Percentiles rank a stretch among this genome's conserved stretches.
These are phyloP conservation scores for Puccinia polysora DNA, from an alignment of 1,284 basidiomycete genomes.

Conservation along the genomic window DNA sequence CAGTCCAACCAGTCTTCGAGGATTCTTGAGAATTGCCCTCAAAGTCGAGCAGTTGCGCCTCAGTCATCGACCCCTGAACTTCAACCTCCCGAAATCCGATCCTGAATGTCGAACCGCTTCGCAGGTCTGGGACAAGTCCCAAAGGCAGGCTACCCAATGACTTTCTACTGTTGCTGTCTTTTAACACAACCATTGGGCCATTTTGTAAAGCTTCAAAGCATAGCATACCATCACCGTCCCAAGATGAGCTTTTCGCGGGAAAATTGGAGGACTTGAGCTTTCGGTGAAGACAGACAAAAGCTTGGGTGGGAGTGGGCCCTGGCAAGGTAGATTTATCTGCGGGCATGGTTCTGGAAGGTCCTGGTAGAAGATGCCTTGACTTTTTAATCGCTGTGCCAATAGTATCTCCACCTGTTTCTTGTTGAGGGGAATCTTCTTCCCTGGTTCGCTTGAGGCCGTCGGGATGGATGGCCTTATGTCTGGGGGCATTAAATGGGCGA, in stretches of 20 bases:
- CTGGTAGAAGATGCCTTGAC: slow-evolving; percentile 1
- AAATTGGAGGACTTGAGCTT: neutral
- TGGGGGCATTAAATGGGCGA: slow-evolving; percentile 17
- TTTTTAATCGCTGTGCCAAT: slow-evolving; percentile 3
- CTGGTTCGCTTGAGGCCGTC: slow-evolving; percentile 8
- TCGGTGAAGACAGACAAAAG: slow-evolving; percentile 33
- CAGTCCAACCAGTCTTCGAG: slow-evolving; percentile 15
- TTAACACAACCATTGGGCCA: slow-evolving; percentile 33
- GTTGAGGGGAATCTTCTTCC: neutral
- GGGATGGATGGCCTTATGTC: neutral
- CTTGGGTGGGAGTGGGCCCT: neutral
- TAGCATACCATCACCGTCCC: slow-evolving; percentile 36
- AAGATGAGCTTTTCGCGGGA: slow-evolving; percentile 18
- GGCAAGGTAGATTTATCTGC: neutral
- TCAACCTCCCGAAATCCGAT: slow-evolving; percentile 37
- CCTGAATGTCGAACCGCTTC: neutral
- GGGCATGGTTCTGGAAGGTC: neutral
- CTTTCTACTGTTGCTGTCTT: slow-evolving; percentile 17
- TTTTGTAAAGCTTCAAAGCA: slow-evolving; percentile 8
- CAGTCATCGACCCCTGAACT: slow-evolving; percentile 21
- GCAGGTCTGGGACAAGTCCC: neutral
- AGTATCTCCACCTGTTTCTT: neutral
- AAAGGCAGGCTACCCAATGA: slow-evolving; percentile 22
- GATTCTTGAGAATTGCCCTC: neutral
- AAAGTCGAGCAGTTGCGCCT: slow-evolving; percentile 1